Conservation (phyloP, 805 yeast species). For the Maudiozyma pseudohumilis region DNA sequence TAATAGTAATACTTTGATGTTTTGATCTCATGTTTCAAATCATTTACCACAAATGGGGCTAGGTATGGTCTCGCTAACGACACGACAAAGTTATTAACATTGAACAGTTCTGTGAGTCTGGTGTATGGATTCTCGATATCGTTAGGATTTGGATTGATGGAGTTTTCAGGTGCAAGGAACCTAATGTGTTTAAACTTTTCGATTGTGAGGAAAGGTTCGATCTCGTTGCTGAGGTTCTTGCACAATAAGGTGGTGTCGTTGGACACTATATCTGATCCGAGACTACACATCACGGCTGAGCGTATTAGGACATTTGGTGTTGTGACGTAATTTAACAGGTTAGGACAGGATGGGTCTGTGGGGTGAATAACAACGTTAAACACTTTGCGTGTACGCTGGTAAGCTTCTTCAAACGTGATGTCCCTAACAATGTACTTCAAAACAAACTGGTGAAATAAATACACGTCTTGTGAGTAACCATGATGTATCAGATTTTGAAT, state of each 20-base stretch:
- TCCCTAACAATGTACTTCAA: slow-evolving; percentile 59
- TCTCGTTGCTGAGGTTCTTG: slow-evolving; percentile 52
- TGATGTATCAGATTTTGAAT: slow-evolving; percentile 66
- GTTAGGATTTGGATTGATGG: slow-evolving; percentile 29
- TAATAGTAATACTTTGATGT: slow-evolving; percentile 30
- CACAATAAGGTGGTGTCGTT: slow-evolving; percentile 47
- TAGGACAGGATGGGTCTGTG: slow-evolving; percentile 48
- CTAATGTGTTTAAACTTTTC: slow-evolving; percentile 18
- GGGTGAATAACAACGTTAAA: slow-evolving; percentile 83
- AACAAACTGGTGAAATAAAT: slow-evolving; percentile 70
- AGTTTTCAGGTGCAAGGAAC: slow-evolving; percentile 39
- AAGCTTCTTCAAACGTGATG: slow-evolving; percentile 90
- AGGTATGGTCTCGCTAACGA: slow-evolving; percentile 89
- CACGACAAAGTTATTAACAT: slow-evolving; percentile 86
- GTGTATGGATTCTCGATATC: slow-evolving; percentile 67
- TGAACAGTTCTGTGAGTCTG: slow-evolving; percentile 80
- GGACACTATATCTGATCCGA: slow-evolving; percentile 60
- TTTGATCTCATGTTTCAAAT: slow-evolving; percentile 58
- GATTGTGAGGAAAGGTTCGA: slow-evolving; percentile 45
- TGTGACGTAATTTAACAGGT: slow-evolving; percentile 76
- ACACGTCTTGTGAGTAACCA: slow-evolving; percentile 81
- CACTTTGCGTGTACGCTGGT: slow-evolving; percentile 63
- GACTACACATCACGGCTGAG: slow-evolving; percentile 83
- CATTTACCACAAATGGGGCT: slow-evolving; percentile 81
- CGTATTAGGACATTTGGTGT: slow-evolving; percentile 86